These are phyloP conservation scores for Lactarius hengduanensis DNA, from an alignment of 768 basidiomycete species.

Conservation along the genomic window DNA sequence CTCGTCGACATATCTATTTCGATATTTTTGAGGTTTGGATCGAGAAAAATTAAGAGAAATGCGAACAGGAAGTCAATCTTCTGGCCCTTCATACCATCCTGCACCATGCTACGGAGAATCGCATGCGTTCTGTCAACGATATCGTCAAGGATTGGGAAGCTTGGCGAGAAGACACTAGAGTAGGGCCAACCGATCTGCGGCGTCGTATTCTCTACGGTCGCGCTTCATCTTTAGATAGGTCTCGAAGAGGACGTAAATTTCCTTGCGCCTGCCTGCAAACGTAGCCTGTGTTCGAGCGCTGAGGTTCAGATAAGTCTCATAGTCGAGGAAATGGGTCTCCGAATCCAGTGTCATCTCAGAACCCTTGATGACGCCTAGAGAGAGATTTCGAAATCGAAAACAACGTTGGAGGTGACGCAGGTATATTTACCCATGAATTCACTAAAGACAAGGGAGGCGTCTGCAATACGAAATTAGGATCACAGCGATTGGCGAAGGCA, in stretches of 20 bases:
- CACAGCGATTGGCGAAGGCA: background rate
- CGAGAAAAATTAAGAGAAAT: background rate
- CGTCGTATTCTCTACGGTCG: slow-evolving; percentile 47
- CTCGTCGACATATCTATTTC: slow-evolving; percentile 66
- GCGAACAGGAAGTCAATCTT: slow-evolving; percentile 18
- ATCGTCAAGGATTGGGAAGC: background rate
- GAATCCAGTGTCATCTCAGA: slow-evolving; percentile 50
- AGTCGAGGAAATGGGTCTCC: slow-evolving; percentile 19
- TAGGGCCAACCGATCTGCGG: slow-evolving; percentile 54
- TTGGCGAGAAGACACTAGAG: background rate
- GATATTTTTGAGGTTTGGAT: background rate
- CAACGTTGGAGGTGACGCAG: too few species aligned
- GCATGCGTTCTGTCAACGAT: slow-evolving; percentile 15
- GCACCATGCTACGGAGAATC: slow-evolving; percentile 14
- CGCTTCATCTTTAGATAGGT: slow-evolving; percentile 50
- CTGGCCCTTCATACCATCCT: slow-evolving; percentile 17
- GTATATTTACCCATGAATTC: slow-evolving; percentile 55
- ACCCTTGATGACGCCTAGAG: slow-evolving; percentile 60
- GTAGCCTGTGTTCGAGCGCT: slow-evolving; percentile 53
- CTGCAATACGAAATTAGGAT: slow-evolving; percentile 37
- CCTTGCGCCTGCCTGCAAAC: slow-evolving; percentile 52
- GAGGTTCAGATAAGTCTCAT: slow-evolving; percentile 33
- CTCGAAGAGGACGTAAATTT: slow-evolving; percentile 51
- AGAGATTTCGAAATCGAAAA: background rate
- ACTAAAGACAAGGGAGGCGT: slow-evolving; percentile 60